Evolutionary conservation across 305 asterid genomes (phyloP).

Genomic region (Fraxinus nigra): DNA sequence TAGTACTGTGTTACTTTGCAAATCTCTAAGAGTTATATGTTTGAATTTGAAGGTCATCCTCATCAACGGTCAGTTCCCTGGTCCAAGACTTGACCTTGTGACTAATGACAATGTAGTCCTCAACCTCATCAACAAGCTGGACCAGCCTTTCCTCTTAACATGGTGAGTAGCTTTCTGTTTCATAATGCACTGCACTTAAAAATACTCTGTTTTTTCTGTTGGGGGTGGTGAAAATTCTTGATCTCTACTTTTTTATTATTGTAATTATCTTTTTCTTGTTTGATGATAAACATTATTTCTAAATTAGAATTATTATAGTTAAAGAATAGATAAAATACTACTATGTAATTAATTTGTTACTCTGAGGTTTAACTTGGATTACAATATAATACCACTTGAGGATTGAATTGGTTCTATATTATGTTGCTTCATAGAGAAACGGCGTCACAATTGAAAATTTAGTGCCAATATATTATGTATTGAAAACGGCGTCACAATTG

Average conservation of each 20-base stretch:
- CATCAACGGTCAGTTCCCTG: constrained; percentile 93
- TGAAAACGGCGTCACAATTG: too few species aligned
- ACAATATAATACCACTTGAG: background rate
- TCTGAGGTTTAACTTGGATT: background rate
- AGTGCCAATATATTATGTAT: too few species aligned
- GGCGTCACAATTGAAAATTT: too few species aligned
- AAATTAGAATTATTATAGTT: background rate
- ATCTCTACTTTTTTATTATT: background rate
- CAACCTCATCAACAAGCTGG: constrained; percentile 72
- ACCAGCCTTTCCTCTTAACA: constrained; percentile 83
- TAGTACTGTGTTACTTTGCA: background rate
- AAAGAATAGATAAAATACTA: background rate
- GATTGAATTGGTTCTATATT: background rate
- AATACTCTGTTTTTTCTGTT: background rate
- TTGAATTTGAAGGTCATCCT: constrained; percentile 67
- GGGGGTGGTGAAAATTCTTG: background rate
- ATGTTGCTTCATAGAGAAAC: background rate
- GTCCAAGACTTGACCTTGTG: constrained; percentile 75
- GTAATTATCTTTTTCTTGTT: background rate
- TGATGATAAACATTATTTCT: background rate
- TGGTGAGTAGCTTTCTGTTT: constrained; percentile 51
- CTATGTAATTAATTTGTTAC: background rate
- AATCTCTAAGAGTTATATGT: constrained; percentile 2
- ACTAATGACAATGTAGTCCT: constrained; percentile 86
- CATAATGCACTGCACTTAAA: background rate